These are phyloP conservation scores for Psophocarpus tetragonolobus DNA, from an alignment of 306 rosid genomes.

Conservation along the genomic window DNA sequence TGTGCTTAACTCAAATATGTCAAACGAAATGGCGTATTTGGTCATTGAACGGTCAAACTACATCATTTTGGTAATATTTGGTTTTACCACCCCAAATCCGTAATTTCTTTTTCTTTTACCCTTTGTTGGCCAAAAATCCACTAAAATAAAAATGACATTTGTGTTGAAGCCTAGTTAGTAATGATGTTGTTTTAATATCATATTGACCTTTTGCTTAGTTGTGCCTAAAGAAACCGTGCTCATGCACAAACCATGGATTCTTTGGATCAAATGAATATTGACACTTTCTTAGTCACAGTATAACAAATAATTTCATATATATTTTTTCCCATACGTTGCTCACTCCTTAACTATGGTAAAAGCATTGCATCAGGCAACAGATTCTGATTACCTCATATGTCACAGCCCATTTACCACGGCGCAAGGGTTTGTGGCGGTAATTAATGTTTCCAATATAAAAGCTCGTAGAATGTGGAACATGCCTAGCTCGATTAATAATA, in stretches of 20 bases:
- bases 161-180: neutral
- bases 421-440: conserved; percentile 85
- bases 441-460: conserved; percentile 92
- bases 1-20: too few relatives aligned
- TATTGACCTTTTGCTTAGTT: neutral
- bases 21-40: too few relatives aligned
- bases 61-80: too few relatives aligned
- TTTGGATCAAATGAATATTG: neutral
- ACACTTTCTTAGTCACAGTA: conserved; percentile 9
- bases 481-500: conserved; percentile 51
- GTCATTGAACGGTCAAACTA: too few relatives aligned
- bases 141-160: neutral
- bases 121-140: too few relatives aligned
- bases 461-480: conserved; percentile 51
- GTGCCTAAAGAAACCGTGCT: neutral
- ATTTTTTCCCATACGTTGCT: neutral
- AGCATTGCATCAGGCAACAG: neutral
- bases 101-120: too few relatives aligned
- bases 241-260: neutral
- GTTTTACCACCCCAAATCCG: too few relatives aligned
- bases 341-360: conserved; percentile 7
- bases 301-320: neutral
- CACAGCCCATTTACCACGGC: conserved; percentile 97
- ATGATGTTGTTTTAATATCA: neutral
- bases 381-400: conserved; percentile 74